Conservation (phyloP, 1,139 yeast genomes). For the Suhomyces coccinellae region DNA sequence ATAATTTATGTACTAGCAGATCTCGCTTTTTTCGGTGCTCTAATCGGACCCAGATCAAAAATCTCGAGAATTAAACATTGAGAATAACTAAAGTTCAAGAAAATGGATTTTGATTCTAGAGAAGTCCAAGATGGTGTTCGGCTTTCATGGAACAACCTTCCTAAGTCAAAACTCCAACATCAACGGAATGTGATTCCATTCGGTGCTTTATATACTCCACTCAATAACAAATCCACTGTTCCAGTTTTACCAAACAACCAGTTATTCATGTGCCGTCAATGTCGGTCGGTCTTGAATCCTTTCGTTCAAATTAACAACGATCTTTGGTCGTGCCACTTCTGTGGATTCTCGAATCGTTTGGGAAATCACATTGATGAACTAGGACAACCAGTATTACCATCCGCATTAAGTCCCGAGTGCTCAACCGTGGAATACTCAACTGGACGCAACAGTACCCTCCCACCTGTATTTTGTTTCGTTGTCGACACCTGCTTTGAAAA, state of each 20-base stretch:
- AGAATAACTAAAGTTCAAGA: not conserved
- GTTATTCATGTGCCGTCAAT: slow-evolving; percentile 51
- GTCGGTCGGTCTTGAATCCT: slow-evolving; percentile 64
- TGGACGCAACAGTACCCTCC: slow-evolving; percentile 41
- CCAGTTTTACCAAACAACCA: slow-evolving; percentile 32
- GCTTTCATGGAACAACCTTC: slow-evolving; percentile 85
- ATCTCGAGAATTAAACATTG: not conserved
- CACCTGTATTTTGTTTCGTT: slow-evolving; percentile 61
- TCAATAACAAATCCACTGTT: slow-evolving; percentile 51
- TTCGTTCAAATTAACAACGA: slow-evolving; percentile 42
- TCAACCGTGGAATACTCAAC: slow-evolving; percentile 64
- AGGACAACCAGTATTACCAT: slow-evolving; percentile 27
- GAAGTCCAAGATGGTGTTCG: slow-evolving; percentile 92
- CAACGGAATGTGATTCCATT: slow-evolving; percentile 60
- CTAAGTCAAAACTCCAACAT: slow-evolving; percentile 60
- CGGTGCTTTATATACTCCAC: slow-evolving; percentile 67
- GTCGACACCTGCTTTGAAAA: slow-evolving; percentile 64
- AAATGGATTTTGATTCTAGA: slow-evolving; percentile 73
- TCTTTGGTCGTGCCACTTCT: slow-evolving; percentile 66
- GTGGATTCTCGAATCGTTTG: slow-evolving; percentile 55
- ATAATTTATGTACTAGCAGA: not conserved
- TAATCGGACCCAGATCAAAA: not conserved
- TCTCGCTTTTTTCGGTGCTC: not conserved
- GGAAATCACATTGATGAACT: slow-evolving; percentile 8
- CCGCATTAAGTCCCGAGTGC: slow-evolving; percentile 38